Conservation (phyloP, 2,329 filamentous ascomycete species). For the Cladosporium sp. region DNA sequence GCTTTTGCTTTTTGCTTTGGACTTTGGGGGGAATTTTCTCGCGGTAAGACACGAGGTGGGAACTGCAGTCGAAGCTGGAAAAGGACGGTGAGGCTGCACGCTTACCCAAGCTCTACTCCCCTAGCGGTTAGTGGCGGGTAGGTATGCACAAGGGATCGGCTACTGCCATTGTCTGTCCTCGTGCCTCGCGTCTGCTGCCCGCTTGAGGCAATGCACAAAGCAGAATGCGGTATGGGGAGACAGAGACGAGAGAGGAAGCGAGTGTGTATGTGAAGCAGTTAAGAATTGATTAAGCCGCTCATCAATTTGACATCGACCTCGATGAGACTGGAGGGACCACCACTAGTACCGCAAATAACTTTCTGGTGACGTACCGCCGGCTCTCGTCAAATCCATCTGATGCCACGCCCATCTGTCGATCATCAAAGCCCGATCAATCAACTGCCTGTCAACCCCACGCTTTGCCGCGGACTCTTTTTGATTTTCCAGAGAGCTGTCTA, state of each 20-base stretch:
- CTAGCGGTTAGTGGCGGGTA: too few species aligned
- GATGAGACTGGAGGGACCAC: background rate
- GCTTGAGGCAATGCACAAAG: background rate
- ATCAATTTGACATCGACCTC: background rate
- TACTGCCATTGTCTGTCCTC: too few species aligned
- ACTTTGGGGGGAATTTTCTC: background rate
- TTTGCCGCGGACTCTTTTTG: background rate
- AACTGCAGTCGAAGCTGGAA: constrained; percentile 10
- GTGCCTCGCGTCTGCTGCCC: background rate
- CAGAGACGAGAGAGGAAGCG: too few species aligned
- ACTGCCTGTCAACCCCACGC: background rate
- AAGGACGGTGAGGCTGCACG: background rate
- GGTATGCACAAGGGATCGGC: too few species aligned
- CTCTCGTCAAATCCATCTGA: background rate
- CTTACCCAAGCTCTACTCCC: background rate
- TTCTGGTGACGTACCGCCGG: background rate
- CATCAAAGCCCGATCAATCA: background rate
- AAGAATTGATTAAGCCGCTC: background rate
- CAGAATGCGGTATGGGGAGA: background rate
- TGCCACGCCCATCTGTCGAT: background rate
- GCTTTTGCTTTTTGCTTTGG: background rate
- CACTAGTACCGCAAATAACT: background rate
- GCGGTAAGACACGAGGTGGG: background rate
- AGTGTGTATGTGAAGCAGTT: background rate
- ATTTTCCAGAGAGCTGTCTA: constrained; percentile 1